These are phyloP conservation scores for Thalassiosira ordinaria DNA, from an alignment of 352 stramenopile genomes.

Conservation along the genomic window DNA sequence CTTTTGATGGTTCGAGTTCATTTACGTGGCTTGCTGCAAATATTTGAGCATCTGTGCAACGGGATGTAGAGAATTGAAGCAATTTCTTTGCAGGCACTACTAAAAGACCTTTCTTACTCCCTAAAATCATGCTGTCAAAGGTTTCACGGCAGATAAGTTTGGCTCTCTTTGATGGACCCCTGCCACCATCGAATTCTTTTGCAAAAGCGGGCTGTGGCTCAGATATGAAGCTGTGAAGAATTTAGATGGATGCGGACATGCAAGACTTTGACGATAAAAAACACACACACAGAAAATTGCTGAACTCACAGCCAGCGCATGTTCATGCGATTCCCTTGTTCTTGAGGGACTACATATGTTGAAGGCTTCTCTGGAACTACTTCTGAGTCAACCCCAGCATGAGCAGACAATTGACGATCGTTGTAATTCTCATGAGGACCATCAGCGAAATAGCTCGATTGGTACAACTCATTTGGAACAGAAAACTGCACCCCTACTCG, in stretches of 20 bases:
- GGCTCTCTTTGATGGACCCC: not conserved
- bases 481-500: constrained; percentile 38
- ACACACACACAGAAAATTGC: too few relatives aligned
- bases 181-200: not conserved
- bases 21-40: constrained; percentile 37
- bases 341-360: constrained; percentile 52
- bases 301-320: constrained; percentile 42
- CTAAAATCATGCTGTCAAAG: not conserved
- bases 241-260: too few relatives aligned
- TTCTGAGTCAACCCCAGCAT: constrained; percentile 37
- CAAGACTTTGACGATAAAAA: too few relatives aligned
- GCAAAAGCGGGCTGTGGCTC: not conserved
- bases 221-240: constrained; percentile 22
- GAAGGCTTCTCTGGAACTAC: constrained; percentile 10
- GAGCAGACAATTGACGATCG: constrained; percentile 29
- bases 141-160: constrained; percentile 3
- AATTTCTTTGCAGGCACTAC: constrained; percentile 18
- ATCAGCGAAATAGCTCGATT: constrained; percentile 33
- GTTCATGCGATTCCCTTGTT: constrained; percentile 36
- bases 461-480: constrained; percentile 10
- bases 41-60: constrained; percentile 30
- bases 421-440: constrained; percentile 44
- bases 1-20: constrained; percentile 31
- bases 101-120: constrained; percentile 32
- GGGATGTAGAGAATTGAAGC: constrained; percentile 31